Evolutionary conservation across 1,284 basidiomycete genomes (phyloP).

Genomic region (Mycena sp.): DNA sequence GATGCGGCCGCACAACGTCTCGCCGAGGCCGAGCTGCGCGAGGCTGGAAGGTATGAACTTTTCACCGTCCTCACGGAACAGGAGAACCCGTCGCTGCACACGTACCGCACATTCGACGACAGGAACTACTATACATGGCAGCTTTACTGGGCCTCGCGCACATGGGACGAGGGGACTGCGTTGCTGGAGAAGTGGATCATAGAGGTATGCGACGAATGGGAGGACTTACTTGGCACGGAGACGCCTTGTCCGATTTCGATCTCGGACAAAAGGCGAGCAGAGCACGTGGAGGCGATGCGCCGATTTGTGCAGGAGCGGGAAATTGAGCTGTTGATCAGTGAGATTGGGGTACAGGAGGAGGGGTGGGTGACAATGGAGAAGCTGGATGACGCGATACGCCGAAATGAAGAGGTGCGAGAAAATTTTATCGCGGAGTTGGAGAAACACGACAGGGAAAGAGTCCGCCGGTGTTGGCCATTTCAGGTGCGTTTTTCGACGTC

Average conservation of each 20-base stretch:
- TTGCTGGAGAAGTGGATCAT: not conserved
- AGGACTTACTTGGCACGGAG: not conserved
- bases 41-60: not conserved
- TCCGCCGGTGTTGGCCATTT: constrained; percentile 6
- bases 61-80: not conserved
- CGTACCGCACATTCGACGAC: not conserved
- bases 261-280: not conserved
- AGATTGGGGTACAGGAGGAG: constrained; percentile 1
- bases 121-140: not conserved
- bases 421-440: not conserved
- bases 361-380: not conserved
- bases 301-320: not conserved
- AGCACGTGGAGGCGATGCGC: not conserved
- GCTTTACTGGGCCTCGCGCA: constrained; percentile 5
- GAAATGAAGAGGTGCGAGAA: not conserved
- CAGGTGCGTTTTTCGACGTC: not conserved
- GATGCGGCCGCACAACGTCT: not conserved
- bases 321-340: not conserved
- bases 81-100: not conserved
- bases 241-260: not conserved
- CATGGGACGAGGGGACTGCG: not conserved
- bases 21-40: not conserved
- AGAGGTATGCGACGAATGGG: constrained; percentile 1
- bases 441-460: not conserved
- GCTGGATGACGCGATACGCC: not conserved